These are phyloP conservation scores for Penicillium coffeae DNA, from an alignment of 495 filamentous ascomycete genomes.

Conservation along the genomic window DNA sequence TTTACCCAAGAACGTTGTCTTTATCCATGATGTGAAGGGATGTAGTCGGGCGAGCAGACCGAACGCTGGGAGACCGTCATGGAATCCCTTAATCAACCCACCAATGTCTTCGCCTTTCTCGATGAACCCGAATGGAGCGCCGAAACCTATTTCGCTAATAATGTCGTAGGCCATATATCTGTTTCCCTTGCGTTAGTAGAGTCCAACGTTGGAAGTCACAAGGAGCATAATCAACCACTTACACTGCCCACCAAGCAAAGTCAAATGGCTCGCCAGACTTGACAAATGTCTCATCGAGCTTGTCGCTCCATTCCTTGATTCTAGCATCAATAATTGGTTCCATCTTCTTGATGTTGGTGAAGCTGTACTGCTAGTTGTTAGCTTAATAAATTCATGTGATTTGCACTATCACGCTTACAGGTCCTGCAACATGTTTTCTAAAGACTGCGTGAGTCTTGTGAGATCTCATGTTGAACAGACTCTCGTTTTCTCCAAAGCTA, in stretches of 20 bases:
- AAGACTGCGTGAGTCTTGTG: conserved; percentile 47
- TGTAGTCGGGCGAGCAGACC: conserved; percentile 48
- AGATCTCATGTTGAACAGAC: conserved; percentile 47
- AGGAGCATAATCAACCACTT: conserved; percentile 14
- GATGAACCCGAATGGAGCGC: conserved; percentile 59
- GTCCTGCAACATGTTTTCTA: conserved; percentile 39
- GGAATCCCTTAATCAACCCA: conserved; percentile 51
- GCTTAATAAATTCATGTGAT: conserved; percentile 6
- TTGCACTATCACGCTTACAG: conserved; percentile 6
- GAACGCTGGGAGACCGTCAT: conserved; percentile 46
- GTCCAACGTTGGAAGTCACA: no score
- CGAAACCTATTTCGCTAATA: conserved; percentile 62
- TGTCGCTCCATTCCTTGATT: conserved; percentile 41
- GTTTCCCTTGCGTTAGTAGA: not conserved
- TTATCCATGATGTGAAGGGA: conserved; percentile 50
- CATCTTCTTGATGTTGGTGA: conserved; percentile 50
- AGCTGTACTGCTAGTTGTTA: conserved; percentile 41
- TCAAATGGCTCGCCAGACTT: conserved; percentile 44
- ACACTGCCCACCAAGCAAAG: conserved; percentile 51
- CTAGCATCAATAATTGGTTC: conserved; percentile 47
- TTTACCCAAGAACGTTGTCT: conserved; percentile 51
- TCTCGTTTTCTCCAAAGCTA: conserved; percentile 44
- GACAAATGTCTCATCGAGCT: conserved; percentile 39
- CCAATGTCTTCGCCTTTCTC: conserved; percentile 54
- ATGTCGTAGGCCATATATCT: conserved; percentile 59